Conservation (phyloP, 2,329 filamentous ascomycete species). For the Sporothrix pallida region DNA sequence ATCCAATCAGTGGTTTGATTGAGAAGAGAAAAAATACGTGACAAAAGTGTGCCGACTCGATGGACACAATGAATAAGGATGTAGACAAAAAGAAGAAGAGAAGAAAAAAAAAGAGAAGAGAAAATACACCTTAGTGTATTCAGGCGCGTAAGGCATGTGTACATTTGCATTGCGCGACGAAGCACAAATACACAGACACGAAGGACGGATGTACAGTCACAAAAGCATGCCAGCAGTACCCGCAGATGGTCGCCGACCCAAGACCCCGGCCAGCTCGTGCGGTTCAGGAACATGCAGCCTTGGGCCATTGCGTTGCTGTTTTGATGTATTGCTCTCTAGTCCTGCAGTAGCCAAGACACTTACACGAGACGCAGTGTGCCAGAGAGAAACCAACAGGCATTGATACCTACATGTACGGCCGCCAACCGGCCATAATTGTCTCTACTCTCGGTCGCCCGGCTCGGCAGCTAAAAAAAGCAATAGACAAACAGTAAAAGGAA, state of each 20-base stretch:
- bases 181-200: constrained; percentile 1
- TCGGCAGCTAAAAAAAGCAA: constrained; percentile 14
- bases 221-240: constrained; percentile 26
- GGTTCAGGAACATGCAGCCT: neutral
- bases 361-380: neutral
- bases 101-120: too few species aligned
- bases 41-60: neutral
- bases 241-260: constrained; percentile 30
- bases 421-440: neutral
- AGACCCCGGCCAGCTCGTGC: constrained; percentile 20
- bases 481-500: too few species aligned
- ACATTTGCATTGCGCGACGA: neutral
- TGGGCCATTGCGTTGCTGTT: neutral
- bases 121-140: too few species aligned
- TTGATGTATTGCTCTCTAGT: neutral
- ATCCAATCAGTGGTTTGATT: neutral
- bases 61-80: too few species aligned
- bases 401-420: neutral
- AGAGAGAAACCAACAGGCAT: neutral
- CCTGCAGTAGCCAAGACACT: neutral
- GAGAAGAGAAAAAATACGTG: neutral
- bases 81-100: too few species aligned
- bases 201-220: constrained; percentile 8
- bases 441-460: neutral
- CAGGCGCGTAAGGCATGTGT: constrained; percentile 2